phyloP scores from a whole-genome alignment of 169 alveolate species.

The Eimeria maxima region DNA sequence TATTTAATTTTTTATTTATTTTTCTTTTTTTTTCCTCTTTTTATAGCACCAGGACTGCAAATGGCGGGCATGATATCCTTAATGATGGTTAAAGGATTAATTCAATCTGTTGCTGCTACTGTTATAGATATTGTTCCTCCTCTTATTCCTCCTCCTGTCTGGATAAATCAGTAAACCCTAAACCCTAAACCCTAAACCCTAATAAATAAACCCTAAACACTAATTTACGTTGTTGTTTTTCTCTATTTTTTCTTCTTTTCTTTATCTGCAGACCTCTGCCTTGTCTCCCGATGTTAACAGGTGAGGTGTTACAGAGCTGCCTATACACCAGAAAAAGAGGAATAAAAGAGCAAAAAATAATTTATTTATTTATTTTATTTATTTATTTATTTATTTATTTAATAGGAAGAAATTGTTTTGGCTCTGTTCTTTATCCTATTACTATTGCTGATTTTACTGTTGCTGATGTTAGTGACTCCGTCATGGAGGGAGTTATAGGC shows the following conservation, averaged over 20 bases:
- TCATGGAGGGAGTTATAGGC: conserved; percentile 91
- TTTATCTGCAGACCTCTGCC: conserved; percentile 89
- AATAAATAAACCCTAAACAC: background rate
- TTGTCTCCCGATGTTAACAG: conserved; percentile 93
- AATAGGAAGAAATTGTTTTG: conserved; percentile 89
- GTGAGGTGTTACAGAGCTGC: conserved; percentile 75
- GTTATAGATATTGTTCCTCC: conserved; percentile 93
- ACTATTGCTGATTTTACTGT: conserved; percentile 90
- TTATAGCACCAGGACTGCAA: conserved; percentile 88
- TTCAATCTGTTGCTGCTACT: conserved; percentile 88
- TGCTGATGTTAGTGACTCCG: conserved; percentile 92
- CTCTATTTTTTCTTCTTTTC: background rate
- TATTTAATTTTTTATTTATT: background rate
- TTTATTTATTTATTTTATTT: background rate
- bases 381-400: background rate
- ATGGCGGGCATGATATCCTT: conserved; percentile 89
- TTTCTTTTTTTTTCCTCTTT: background rate
- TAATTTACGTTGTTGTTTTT: background rate
- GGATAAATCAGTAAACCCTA: conserved; percentile 75
- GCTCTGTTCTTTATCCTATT: conserved; percentile 92
- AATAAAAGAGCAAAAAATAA: background rate
- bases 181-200: conserved; percentile 17
- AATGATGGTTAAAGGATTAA: conserved; percentile 90
- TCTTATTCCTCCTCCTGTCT: conserved; percentile 87
- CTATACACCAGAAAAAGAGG: background rate